A percentile compares a stretch with the other conserved stretches of the same genome.
Evolutionary conservation across 1,284 basidiomycete genomes (phyloP).

Genomic region (Retiboletus flavoniger): DNA sequence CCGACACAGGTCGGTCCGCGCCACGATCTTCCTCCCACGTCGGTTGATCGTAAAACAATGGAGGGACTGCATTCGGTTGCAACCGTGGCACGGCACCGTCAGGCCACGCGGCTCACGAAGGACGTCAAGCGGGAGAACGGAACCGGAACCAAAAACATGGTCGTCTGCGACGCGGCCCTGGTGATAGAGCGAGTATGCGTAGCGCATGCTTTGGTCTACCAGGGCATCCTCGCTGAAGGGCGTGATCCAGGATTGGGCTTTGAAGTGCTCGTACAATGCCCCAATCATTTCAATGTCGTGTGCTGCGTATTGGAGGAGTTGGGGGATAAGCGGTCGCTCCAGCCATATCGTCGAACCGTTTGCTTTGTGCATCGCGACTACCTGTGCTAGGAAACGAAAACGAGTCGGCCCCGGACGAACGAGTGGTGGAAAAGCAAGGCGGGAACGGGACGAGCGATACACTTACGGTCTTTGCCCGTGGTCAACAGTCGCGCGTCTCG

Average conservation of each 20-base stretch:
- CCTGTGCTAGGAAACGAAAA: constrained; percentile 29
- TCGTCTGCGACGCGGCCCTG: constrained; percentile 27
- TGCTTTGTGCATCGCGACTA: constrained; percentile 39
- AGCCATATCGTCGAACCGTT: constrained; percentile 37
- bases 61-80: constrained; percentile 30
- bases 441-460: not conserved
- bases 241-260: constrained; percentile 33
- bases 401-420: not conserved
- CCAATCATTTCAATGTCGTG: constrained; percentile 43
- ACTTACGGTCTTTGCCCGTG: constrained; percentile 31
- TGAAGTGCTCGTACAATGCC: constrained; percentile 38
- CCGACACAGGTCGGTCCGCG: constrained; percentile 29
- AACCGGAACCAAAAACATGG: constrained; percentile 26
- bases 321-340: constrained; percentile 35
- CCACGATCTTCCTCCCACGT: constrained; percentile 18
- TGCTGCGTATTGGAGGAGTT: constrained; percentile 42
- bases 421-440: not conserved
- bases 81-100: constrained; percentile 26
- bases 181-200: constrained; percentile 27
- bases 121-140: constrained; percentile 30
- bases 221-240: constrained; percentile 9
- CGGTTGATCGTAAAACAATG: constrained; percentile 23
- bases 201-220: constrained; percentile 30
- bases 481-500: constrained; percentile 19
- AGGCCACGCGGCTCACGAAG: constrained; percentile 28